Base-by-base conservation (phyloP, 805 yeast species). In the Yarrowia osloensis region DNA sequence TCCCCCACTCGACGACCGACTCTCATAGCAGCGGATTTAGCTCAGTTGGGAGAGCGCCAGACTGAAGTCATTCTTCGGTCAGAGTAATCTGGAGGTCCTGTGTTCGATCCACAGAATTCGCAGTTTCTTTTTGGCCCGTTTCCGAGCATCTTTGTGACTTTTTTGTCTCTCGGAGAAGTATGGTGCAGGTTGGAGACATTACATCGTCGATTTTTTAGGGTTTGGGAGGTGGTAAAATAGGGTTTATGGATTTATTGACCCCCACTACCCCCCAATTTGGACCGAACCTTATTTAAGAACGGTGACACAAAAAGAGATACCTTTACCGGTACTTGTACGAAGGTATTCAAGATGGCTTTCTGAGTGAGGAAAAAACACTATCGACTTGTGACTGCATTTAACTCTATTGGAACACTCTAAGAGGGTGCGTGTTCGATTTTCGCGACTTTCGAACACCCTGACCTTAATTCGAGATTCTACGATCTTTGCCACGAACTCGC, bases 21-120 rank as follows among this genome's bases (percentile, higher is more conserved):
- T 17, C 54, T 29, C 54, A 49, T n/a, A 47, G 33, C 26, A 50
- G 69, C 67, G 68, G 67, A 65, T 67, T 74, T 74, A 74, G 77
- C 77, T 74, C 77, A 74, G 76, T 74, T 74, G 77, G 77, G 77
- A 74, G 77, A 74, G 84, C 78, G 68, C 76, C 78, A 35, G 81
- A 77, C 67, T 82, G 75, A 72, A 76, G 67, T 44, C 63, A 40
- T 40, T 57, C 49, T 57, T 57, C 49, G 31, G 63, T 57, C 63
- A 39, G 49, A 37, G 63, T 44, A 59, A 85, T 85, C 88, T 86
- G 88, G 82, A 86, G 89, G 90, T 86, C 89, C 87, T 85, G 89
- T 85, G 89, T 86, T 86, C 89, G 88, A 86, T 85, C 89, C 89
- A 85, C 89, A 85, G 77, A 74, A 71, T 66, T 75, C 77, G 77